Base-by-base conservation (phyloP, 495 filamentous ascomycete genomes). In the Clavariopsis aquatica region DNA sequence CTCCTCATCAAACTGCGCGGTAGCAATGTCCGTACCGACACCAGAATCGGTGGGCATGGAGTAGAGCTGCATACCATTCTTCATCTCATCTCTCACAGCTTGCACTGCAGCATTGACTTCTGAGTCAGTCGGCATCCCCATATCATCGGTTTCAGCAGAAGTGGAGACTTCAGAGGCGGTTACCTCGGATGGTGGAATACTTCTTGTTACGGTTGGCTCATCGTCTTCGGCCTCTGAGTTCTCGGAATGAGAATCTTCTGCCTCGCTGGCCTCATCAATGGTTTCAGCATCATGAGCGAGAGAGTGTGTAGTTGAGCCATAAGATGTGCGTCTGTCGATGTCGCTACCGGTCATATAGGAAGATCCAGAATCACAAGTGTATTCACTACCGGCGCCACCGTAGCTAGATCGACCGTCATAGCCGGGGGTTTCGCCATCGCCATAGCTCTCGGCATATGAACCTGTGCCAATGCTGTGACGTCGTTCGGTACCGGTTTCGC, bases 381-480 rank as follows among this genome's bases (percentile, higher is more conserved):
- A 62, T 63, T 81, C 77, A 60, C 78, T 85, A 19, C 81, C 82
- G 2, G 74, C 75, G 28, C 22, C 77, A 75, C 45, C 81, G 74
- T 83, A 84, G 73, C 82, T 86, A 2, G 77, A 77, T 34, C 80
- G 72, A n/a, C 82, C 76, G 62, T 84, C 82, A 0, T 77, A 80
- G 5, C 76, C 76, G 4, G 79, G 71, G 1, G 70, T 74, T 53
- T 68, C 61, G n/a, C 73, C 72, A 13, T 74, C 72, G 10, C 49
- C 66, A 47, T 68, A 69, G 55, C 73, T 71, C 27, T 64, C 70
- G 9, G 62, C 64, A 43, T 70, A 71, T 17, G 69, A 74, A 20
- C 62, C 61, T 0, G 72, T 70, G 19, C 28, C 60, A 26, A 56
- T 26, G 66, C 68, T 72, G 29, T 65, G 59, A 5, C 74, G 73